These are phyloP conservation scores for Colletotrichum sp. DNA, from an alignment of 2,329 filamentous ascomycete genomes.

Conservation along the genomic window DNA sequence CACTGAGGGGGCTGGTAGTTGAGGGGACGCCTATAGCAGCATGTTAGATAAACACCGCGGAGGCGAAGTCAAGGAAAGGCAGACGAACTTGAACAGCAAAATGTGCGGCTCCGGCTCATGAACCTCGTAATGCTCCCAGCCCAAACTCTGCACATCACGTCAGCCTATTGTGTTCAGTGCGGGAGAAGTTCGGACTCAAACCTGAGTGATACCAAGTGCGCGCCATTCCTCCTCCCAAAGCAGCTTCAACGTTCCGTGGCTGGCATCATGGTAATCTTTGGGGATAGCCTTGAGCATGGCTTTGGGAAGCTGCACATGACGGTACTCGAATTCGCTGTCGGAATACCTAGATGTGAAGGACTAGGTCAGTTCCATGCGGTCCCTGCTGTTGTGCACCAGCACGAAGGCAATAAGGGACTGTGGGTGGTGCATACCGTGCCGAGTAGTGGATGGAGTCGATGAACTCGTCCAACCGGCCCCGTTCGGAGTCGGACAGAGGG, in stretches of 20 bases:
- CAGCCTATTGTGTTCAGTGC: not conserved
- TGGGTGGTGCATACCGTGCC: constrained; percentile 66
- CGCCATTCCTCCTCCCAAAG: constrained; percentile 99
- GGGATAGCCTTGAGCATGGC: constrained; percentile 98
- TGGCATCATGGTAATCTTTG: constrained; percentile 88
- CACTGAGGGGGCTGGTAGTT: constrained; percentile 79
- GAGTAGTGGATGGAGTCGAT: constrained; percentile 96
- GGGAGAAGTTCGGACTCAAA: constrained; percentile 45
- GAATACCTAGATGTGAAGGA: constrained; percentile 71
- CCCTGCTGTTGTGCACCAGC: not conserved
- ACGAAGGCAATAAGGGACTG: not conserved
- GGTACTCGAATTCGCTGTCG: constrained; percentile 92
- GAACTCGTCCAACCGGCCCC: constrained; percentile 85
- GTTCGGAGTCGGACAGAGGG: constrained; percentile 79
- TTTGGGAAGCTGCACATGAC: constrained; percentile 96
- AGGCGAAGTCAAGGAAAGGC: no score
- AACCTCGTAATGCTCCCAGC: constrained; percentile 99
- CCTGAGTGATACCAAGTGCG: constrained; percentile 95
- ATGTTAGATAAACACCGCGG: not conserved
- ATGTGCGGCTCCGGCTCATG: constrained; percentile 99
- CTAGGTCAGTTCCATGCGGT: not conserved
- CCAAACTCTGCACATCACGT: constrained; percentile 73
- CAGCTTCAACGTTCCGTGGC: constrained; percentile 91
- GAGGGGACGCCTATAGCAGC: constrained; percentile 70
- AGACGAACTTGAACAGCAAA: constrained; percentile 91